These are phyloP conservation scores for Diplodia mutila DNA, from an alignment of 2,329 filamentous ascomycete genomes.

Conservation along the genomic window DNA sequence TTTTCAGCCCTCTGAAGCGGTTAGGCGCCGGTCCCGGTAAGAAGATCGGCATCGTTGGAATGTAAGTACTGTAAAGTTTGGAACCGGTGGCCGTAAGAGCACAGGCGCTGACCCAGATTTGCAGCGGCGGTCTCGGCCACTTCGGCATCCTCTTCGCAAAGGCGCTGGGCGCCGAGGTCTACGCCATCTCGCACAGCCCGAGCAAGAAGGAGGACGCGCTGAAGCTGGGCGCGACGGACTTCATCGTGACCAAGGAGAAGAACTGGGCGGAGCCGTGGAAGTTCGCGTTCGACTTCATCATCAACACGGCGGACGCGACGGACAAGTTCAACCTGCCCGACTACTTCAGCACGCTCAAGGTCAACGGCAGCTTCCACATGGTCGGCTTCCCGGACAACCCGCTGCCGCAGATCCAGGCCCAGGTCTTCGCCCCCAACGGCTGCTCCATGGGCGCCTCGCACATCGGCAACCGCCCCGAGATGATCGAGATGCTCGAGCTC, in stretches of 20 bases:
- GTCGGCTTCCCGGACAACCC: conserved; percentile 80
- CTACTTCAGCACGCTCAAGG: conserved; percentile 79
- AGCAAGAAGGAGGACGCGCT: conserved; percentile 63
- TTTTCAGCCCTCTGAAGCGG: conserved; percentile 75
- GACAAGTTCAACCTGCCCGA: conserved; percentile 69
- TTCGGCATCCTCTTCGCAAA: conserved; percentile 69
- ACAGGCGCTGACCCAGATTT: conserved; percentile 26
- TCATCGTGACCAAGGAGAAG: conserved; percentile 61
- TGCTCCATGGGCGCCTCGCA: conserved; percentile 57
- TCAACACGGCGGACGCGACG: conserved; percentile 73
- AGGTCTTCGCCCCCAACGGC: conserved; percentile 76
- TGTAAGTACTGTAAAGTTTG: conserved; percentile 55
- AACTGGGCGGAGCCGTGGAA: conserved; percentile 60
- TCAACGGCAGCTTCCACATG: conserved; percentile 78
- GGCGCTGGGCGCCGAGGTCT: conserved; percentile 64
- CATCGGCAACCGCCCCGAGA: conserved; percentile 55
- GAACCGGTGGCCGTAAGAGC: too few relatives aligned
- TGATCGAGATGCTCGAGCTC: conserved; percentile 56
- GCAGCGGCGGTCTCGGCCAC: conserved; percentile 67
- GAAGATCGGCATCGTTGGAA: conserved; percentile 75
- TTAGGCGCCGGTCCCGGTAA: conserved; percentile 77
- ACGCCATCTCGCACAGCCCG: conserved; percentile 63
- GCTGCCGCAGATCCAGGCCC: conserved; percentile 70
- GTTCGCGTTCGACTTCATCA: conserved; percentile 72
- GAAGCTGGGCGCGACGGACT: conserved; percentile 64